Conservation (phyloP, 257 asterid species). For the Nicotiana benthamiana region DNA sequence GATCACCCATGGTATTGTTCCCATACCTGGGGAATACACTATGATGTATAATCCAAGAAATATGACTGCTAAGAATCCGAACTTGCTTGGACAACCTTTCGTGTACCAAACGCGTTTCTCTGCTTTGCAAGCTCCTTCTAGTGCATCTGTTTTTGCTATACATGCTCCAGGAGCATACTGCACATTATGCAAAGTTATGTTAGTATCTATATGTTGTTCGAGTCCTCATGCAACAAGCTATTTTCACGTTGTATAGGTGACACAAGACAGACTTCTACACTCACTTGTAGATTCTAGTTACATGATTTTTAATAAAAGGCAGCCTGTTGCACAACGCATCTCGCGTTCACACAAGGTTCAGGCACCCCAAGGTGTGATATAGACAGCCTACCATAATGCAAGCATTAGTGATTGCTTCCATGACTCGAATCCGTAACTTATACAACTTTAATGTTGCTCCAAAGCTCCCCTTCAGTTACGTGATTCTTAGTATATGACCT, state of each 20-base stretch:
- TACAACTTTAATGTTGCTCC: too few relatives aligned
- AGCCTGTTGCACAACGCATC: too few relatives aligned
- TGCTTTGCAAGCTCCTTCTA: neutral
- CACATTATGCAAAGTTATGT: neutral
- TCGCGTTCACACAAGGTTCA: too few relatives aligned
- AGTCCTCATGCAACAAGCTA: neutral
- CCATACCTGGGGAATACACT: conserved; percentile 21
- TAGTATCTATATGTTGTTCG: neutral
- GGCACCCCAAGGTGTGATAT: too few relatives aligned
- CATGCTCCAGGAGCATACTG: conserved; percentile 17
- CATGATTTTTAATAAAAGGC: neutral
- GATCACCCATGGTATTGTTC: conserved; percentile 16
- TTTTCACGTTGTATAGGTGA: neutral
- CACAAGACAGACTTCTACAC: neutral
- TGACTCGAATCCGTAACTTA: too few relatives aligned
- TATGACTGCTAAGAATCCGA: conserved; percentile 13
- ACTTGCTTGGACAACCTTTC: conserved; percentile 14
- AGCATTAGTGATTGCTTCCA: too few relatives aligned
- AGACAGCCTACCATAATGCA: too few relatives aligned
- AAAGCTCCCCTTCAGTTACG: neutral
- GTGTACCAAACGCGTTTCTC: conserved; percentile 18
- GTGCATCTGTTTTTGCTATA: conserved; percentile 3
- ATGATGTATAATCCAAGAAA: conserved; percentile 12
- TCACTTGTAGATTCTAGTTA: neutral
- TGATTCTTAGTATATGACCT: neutral